These are phyloP conservation scores for Parachaetomium inaequale DNA, from an alignment of 495 filamentous ascomycete species.

Conservation along the genomic window DNA sequence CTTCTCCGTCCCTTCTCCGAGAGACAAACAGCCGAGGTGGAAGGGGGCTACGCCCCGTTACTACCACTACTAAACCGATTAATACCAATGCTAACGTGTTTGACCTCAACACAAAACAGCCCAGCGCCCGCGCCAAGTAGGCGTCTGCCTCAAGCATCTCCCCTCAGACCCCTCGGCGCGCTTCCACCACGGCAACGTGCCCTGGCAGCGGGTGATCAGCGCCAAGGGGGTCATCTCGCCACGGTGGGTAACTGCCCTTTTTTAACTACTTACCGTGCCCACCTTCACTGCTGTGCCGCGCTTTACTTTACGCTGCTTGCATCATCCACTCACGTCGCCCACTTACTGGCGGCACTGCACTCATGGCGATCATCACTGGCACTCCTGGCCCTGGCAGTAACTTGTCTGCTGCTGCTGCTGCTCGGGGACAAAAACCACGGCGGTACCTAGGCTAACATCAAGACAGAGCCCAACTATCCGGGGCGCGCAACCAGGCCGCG, in stretches of 20 bases:
- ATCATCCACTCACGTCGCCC: background rate
- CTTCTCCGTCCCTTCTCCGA: too few species aligned
- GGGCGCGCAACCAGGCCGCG: constrained; percentile 64
- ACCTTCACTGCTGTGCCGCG: background rate
- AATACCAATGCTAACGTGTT: constrained; percentile 7
- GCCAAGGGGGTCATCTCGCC: constrained; percentile 79
- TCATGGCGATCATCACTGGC: too few species aligned
- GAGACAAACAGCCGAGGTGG: too few species aligned
- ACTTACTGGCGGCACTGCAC: too few species aligned
- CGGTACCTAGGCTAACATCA: background rate
- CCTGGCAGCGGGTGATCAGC: constrained; percentile 93
- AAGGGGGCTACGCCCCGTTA: too few species aligned
- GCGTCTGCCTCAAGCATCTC: constrained; percentile 82
- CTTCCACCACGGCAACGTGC: constrained; percentile 74
- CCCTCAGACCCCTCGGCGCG: constrained; percentile 44
- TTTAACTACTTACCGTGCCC: background rate
- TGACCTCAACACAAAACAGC: constrained; percentile 37
- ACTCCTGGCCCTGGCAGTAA: too few species aligned
- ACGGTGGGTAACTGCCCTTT: constrained; percentile 47
- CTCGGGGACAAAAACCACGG: too few species aligned
- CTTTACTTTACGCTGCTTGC: background rate
- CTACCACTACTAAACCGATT: too few species aligned
- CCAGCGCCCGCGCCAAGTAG: constrained; percentile 75
- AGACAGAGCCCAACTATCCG: constrained; percentile 59
- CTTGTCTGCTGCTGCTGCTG: too few species aligned